Evolutionary conservation across 257 asterid species (phyloP), one percentile per base, ranked within the genome.

Genomic region (Petunia axillaris): DNA sequence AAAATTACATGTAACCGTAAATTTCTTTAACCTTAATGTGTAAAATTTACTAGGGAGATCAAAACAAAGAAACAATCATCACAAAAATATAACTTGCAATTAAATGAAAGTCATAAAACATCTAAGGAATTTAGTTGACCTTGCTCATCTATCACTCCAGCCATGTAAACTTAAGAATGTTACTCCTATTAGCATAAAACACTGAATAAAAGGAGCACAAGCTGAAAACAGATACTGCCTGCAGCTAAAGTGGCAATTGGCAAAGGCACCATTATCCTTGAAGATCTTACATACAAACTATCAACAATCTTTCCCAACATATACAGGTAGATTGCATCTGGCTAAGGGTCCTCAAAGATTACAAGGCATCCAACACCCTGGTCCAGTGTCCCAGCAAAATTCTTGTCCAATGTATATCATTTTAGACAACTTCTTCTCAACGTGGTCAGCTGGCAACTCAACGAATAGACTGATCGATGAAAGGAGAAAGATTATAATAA

Each of bases 341-440:
- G 81, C 85, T 87, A 85, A 0, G 88, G 90, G 64, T 87, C 90
- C 35, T 87, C 90, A 16, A 87, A 87, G 54, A 87, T 85, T 35
- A 87, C 83, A 59, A 87, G 90, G 81, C 88, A 87, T 75, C 90
- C 90, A 25, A 88, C 88, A 38, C 90, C 90, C 66, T 87, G 90
- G 83, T 87, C 88, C 75, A 87, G 78, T 55, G 90, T 87, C 7
- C 90, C 90, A 1, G 90, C 90, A 40, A 87, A 87, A 80, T 85
- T 85, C 88, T 85, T 87, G 64, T 87, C 90, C 79, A 87, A 78
- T 25, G 25, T 25, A 25, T 58, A 87, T 87, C 90, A 87, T 87
- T 79, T 85, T 87, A 41, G 90, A 85, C 14, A 87, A 57, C 74
- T 87, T 87, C 87, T 85, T 85, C 87, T 87, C 88, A n/a, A 85